Evolutionary conservation across 441 rosid genomes (phyloP).

Genomic region (Adansonia rubrostipa): DNA sequence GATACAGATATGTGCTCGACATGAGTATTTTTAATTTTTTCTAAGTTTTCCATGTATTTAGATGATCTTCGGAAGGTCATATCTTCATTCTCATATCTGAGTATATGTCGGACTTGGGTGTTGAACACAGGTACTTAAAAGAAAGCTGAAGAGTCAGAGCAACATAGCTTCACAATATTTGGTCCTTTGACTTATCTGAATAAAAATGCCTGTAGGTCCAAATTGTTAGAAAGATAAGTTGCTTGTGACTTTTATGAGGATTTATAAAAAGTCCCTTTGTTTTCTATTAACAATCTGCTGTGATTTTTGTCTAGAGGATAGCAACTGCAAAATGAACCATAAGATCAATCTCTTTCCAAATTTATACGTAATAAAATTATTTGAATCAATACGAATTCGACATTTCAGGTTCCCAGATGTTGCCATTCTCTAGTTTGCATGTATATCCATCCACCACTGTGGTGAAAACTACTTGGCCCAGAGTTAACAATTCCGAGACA

Average conservation of each 20-base stretch:
- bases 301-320: background rate
- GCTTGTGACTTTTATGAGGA: background rate
- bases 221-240: background rate
- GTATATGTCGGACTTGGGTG: no score
- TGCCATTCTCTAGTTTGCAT: slow-evolving; percentile 57
- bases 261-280: background rate
- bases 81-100: no score
- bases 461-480: slow-evolving; percentile 51
- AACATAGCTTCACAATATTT: background rate
- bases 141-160: no score
- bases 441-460: slow-evolving; percentile 55
- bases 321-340: background rate
- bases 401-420: slow-evolving; percentile 54
- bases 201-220: background rate
- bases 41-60: no score
- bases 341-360: background rate
- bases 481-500: slow-evolving; percentile 37
- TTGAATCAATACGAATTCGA: background rate
- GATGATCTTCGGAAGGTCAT: no score
- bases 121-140: no score
- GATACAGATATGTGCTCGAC: background rate
- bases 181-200: background rate
- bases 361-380: background rate
- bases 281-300: background rate
- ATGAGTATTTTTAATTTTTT: no score